These are phyloP conservation scores for Candida nanaspora DNA, from an alignment of 805 yeast genomes.

Conservation along the genomic window DNA sequence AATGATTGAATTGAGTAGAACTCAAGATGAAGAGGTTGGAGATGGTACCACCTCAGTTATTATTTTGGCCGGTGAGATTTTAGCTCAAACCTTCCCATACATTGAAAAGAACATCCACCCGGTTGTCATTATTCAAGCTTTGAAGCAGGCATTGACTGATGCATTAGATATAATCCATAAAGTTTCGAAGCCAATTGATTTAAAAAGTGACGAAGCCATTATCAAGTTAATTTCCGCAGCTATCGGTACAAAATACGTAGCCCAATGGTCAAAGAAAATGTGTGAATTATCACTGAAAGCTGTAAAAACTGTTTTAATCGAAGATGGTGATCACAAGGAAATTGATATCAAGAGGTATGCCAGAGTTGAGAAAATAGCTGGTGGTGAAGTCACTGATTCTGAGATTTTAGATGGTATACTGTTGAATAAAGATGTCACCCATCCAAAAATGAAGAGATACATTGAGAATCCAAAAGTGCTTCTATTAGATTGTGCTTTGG, in stretches of 20 bases:
- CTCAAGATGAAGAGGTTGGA: constrained; percentile 98
- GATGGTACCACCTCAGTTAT: constrained; percentile 98
- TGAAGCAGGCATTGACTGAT: constrained; percentile 84
- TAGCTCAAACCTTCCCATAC: constrained; percentile 92
- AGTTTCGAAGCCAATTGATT: constrained; percentile 79
- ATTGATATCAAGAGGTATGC: constrained; percentile 91
- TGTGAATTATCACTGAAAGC: constrained; percentile 83
- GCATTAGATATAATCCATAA: constrained; percentile 82
- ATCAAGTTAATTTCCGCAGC: constrained; percentile 78
- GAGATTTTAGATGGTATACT: constrained; percentile 85
- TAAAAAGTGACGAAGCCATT: constrained; percentile 81
- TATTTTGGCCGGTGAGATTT: constrained; percentile 92
- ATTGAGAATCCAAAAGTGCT: constrained; percentile 86
- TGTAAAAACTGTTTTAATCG: constrained; percentile 71
- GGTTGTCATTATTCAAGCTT: constrained; percentile 89
- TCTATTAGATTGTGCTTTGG: constrained; percentile 91
- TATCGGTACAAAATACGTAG: constrained; percentile 92
- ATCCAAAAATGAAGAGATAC: constrained; percentile 91
- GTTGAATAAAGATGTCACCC: constrained; percentile 96
- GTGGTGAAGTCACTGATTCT: constrained; percentile 92
- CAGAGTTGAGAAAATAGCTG: constrained; percentile 93
- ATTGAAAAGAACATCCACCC: constrained; percentile 95
- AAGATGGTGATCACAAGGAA: constrained; percentile 60
- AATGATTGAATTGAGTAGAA: constrained; percentile 93
- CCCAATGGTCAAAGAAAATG: constrained; percentile 88